Evolutionary conservation across 805 yeast genomes (phyloP), one percentile per base, ranked within the genome.

Genomic region (Candida krabiensis): DNA sequence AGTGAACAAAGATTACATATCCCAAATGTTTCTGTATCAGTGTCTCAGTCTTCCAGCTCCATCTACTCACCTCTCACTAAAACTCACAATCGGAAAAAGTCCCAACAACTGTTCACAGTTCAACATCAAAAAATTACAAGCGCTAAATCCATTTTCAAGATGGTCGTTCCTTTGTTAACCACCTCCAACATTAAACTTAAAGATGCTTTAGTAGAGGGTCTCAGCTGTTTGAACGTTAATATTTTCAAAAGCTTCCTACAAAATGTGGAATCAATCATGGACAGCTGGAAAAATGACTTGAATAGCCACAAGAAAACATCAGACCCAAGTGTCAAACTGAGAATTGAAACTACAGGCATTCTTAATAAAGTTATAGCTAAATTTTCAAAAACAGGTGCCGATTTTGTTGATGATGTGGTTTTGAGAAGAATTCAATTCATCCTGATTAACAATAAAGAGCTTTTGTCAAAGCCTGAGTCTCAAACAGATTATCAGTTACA

Each of bases 51-150:
- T 3, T 38, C 50, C 2, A 22, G 50, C 4, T 43, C 58, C 1
- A 29, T 50, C 13, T 66, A 74, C 16, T 67, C 75, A 24, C 78
- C 79, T 0, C 52, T 64, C 8, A 68, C 67, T 9, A 73, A 75
- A 32, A 69, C 77, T 5, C 95, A 86, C 51, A 80, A 83, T 0
- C 69, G 93, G 41, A 89, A 87, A 52, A 82, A 76, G 51, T 81
- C 91, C 1, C 80, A 84, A 50, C 96, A 86, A 44, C 73, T 85
- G 50, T 77, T 85, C 52, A 86, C 86, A 0, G 75, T 88, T 24
- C 96, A 88, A 52, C 95, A 86, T 50, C 95, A 89, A 56, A 84
- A 87, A 35, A 90, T 93, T 38, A 90, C 96, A 1, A 87, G 96
- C 43, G 97, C 96, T 0, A 82, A 83, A 42, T 83, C 96, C 0